Evolutionary conservation across 2,329 filamentous ascomycete genomes (phyloP).

Genomic region (Bipolaris cookei): DNA sequence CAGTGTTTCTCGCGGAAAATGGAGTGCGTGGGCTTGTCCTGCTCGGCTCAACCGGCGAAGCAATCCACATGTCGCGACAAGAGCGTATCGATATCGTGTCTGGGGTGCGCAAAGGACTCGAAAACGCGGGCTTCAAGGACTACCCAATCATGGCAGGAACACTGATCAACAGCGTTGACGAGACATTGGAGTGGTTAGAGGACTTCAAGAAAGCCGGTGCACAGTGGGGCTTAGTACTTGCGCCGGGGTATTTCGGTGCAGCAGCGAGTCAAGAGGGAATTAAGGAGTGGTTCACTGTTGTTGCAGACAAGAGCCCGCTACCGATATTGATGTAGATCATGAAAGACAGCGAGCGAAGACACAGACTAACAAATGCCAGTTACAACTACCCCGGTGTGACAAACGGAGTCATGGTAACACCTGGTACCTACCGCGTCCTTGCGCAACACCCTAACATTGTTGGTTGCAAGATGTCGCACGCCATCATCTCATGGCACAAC

Average conservation of each 20-base stretch:
- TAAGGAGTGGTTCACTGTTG: slow-evolving; percentile 64
- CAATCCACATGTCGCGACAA: slow-evolving; percentile 65
- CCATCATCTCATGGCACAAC: slow-evolving; percentile 68
- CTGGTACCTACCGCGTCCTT: slow-evolving; percentile 64
- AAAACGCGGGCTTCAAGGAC: slow-evolving; percentile 62
- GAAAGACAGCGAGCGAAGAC: neutral
- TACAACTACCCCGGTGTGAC: slow-evolving; percentile 72
- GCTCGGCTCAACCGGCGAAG: slow-evolving; percentile 69
- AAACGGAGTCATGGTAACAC: slow-evolving; percentile 66
- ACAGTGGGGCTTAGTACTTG: slow-evolving; percentile 67
- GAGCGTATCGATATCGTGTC: slow-evolving; percentile 63
- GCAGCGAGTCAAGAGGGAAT: slow-evolving; percentile 65
- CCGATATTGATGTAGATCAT: slow-evolving; percentile 64
- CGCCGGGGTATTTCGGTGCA: slow-evolving; percentile 69
- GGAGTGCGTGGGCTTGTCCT: slow-evolving; percentile 68
- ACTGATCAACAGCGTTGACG: slow-evolving; percentile 66
- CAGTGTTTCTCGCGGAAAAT: slow-evolving; percentile 64
- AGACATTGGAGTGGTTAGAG: slow-evolving; percentile 64
- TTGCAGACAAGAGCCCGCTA: slow-evolving; percentile 66
- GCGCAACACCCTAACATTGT: slow-evolving; percentile 70
- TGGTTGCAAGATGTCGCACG: slow-evolving; percentile 72
- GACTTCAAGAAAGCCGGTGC: slow-evolving; percentile 64
- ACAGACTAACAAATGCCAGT: slow-evolving; percentile 39
- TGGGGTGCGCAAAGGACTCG: slow-evolving; percentile 63
- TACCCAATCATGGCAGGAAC: slow-evolving; percentile 69